These are phyloP conservation scores for Dactylellina drechsleri DNA, from an alignment of 2,329 filamentous ascomycete genomes.

Conservation along the genomic window DNA sequence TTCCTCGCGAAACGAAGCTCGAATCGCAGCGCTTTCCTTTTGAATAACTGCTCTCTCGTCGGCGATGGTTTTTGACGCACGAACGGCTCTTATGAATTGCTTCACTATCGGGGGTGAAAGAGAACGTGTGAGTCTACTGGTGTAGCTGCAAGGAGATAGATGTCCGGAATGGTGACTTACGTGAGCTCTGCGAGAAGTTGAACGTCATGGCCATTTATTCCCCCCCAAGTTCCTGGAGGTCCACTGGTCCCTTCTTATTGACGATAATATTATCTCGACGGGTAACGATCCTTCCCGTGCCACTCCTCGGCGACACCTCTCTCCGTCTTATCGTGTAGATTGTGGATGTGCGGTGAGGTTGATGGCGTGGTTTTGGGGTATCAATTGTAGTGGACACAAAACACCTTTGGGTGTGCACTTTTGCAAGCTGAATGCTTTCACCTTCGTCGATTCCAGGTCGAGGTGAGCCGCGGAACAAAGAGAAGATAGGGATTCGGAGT, in stretches of 20 bases:
- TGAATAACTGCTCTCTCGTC: conserved; percentile 98
- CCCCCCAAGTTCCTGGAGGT: not conserved
- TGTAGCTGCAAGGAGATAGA: not conserved
- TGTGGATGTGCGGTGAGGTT: not conserved
- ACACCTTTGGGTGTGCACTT: not conserved
- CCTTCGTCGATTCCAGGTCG: not conserved
- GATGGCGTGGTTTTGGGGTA: conserved; percentile 3
- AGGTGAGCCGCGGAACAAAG: not conserved
- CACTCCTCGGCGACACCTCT: not conserved
- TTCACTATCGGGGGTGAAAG: conserved; percentile 74
- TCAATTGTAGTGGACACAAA: not conserved
- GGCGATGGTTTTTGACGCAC: conserved; percentile 97
- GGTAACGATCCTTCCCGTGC: too few relatives aligned
- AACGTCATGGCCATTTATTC: conserved; percentile 42
- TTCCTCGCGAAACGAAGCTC: conserved; percentile 97
- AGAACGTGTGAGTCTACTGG: too few relatives aligned
- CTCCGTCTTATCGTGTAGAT: not conserved
- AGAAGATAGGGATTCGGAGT: not conserved
- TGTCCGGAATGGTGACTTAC: conserved; percentile 15
- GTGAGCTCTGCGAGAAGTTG: conserved; percentile 52
- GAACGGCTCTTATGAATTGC: conserved; percentile 99
- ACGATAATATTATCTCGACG: too few relatives aligned
- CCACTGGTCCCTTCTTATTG: not conserved
- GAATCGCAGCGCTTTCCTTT: conserved; percentile 97
- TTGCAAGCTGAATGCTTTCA: not conserved